Conservation (phyloP, 2,329 filamentous ascomycete genomes). For the Trichoderma aggressivum region DNA sequence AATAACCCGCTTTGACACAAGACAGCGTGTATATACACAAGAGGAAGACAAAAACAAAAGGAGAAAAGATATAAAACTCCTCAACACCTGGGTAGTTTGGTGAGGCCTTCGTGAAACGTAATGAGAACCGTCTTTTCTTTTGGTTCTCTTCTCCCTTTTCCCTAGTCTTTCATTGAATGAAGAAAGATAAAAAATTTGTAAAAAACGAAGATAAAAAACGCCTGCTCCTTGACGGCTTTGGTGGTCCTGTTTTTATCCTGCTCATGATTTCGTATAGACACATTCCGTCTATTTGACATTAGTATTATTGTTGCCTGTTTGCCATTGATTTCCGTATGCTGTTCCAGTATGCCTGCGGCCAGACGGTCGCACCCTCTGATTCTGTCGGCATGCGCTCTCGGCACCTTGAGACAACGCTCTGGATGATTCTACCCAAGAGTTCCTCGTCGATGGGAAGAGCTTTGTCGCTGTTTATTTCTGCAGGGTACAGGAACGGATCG, state of each 20-base stretch:
- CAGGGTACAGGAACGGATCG: slow-evolving; percentile 63
- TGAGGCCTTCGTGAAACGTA: slow-evolving; percentile 25
- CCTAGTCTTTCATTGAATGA: slow-evolving; percentile 1
- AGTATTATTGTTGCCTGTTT: slow-evolving; percentile 27
- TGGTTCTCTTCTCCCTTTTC: slow-evolving; percentile 9
- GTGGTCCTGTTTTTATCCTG: not conserved
- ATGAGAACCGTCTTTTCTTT: slow-evolving; percentile 22
- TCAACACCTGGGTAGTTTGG: slow-evolving; percentile 33
- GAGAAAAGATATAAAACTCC: slow-evolving; percentile 29
- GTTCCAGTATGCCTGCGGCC: slow-evolving; percentile 61
- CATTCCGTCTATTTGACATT: not conserved
- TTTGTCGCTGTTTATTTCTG: slow-evolving; percentile 49
- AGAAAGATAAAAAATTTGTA: not conserved
- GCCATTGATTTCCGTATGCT: slow-evolving; percentile 53
- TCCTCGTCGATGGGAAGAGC: slow-evolving; percentile 61
- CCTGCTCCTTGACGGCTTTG: not conserved
- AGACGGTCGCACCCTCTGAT: slow-evolving; percentile 51
- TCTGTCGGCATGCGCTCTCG: slow-evolving; percentile 58
- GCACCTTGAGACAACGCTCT: slow-evolving; percentile 59
- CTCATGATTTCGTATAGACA: not conserved
- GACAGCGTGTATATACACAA: slow-evolving; percentile 23
- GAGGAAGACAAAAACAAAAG: slow-evolving; percentile 29
- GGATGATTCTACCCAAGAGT: slow-evolving; percentile 58
- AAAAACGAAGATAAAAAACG: not conserved
- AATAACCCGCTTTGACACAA: slow-evolving; percentile 21